Percentiles rank a stretch among this genome's conserved stretches.
Evolutionary conservation across 1,284 basidiomycete genomes (phyloP).

Genomic region (Ganoderma meredithae): DNA sequence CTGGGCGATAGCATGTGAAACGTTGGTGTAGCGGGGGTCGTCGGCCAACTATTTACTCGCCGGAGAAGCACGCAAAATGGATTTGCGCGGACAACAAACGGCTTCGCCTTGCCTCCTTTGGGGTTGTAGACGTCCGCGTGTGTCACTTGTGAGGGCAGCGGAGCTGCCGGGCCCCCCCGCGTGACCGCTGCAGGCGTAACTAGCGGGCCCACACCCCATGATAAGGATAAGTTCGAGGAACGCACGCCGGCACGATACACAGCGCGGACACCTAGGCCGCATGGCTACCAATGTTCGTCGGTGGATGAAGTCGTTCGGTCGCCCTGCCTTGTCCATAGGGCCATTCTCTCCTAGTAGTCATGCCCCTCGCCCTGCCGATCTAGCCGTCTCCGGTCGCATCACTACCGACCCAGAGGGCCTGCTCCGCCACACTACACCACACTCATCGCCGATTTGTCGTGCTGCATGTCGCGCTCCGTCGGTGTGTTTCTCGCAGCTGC

Average conservation of each 20-base stretch:
- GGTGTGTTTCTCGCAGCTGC: too few relatives aligned
- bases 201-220: neutral
- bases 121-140: slow-evolving; percentile 15
- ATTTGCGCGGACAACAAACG: slow-evolving; percentile 15
- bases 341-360: neutral
- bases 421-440: neutral
- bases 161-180: neutral
- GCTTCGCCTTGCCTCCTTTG: slow-evolving; percentile 9
- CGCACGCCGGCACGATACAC: neutral
- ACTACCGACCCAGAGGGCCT: neutral
- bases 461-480: neutral
- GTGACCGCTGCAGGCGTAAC: neutral
- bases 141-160: neutral
- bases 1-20: slow-evolving; percentile 1
- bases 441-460: neutral
- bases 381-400: neutral
- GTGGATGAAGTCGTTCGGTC: neutral
- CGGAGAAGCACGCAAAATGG: slow-evolving; percentile 18
- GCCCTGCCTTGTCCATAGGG: neutral
- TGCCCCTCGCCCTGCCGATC: neutral
- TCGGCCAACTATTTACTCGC: slow-evolving; percentile 26
- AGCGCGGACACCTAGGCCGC: neutral
- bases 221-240: neutral
- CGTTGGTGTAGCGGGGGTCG: neutral
- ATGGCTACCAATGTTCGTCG: neutral